Conservation (phyloP, 2,329 filamentous ascomycete genomes). For the Drechslerella stenobrocha region DNA sequence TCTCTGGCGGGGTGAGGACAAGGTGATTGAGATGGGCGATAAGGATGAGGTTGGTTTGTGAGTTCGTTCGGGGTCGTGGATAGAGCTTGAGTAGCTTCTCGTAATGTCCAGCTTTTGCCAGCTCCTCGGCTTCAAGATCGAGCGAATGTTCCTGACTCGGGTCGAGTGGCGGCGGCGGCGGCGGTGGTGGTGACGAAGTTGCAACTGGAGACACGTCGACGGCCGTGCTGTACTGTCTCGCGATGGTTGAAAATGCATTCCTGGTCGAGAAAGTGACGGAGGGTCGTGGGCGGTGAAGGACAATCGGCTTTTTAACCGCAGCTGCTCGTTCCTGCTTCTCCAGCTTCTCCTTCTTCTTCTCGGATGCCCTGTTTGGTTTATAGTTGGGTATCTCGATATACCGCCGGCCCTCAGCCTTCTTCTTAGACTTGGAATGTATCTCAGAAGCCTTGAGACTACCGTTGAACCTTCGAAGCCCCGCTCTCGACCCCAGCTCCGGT, state of each 20-base stretch:
- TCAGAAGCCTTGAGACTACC: conserved; percentile 13
- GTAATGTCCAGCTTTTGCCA: conserved; percentile 32
- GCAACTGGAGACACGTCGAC: not conserved
- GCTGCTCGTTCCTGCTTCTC: not conserved
- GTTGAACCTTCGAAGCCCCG: conserved; percentile 18
- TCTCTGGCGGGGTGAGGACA: conserved; percentile 21
- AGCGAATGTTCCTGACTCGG: not conserved
- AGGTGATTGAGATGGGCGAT: conserved; percentile 50
- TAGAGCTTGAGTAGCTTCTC: conserved; percentile 31
- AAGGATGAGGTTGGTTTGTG: conserved; percentile 46
- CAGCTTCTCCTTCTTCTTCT: conserved; percentile 19
- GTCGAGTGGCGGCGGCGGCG: conserved; percentile 4
- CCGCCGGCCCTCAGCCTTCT: conserved; percentile 26
- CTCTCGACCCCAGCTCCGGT: conserved; percentile 48
- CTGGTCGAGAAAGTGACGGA: conserved; percentile 35
- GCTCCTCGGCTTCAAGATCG: conserved; percentile 9
- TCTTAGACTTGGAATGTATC: conserved; percentile 42
- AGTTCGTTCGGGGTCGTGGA: conserved; percentile 32
- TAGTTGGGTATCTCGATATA: conserved; percentile 40
- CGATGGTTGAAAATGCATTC: conserved; percentile 17
- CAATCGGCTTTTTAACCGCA: not conserved
- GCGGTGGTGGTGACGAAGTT: not conserved
- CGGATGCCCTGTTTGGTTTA: conserved; percentile 20
- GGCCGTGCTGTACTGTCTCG: conserved; percentile 28
- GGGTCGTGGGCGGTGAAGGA: not conserved